Evolutionary conservation across 2,329 filamentous ascomycete genomes (phyloP).

Genomic region (Arthrobotrys iridis): DNA sequence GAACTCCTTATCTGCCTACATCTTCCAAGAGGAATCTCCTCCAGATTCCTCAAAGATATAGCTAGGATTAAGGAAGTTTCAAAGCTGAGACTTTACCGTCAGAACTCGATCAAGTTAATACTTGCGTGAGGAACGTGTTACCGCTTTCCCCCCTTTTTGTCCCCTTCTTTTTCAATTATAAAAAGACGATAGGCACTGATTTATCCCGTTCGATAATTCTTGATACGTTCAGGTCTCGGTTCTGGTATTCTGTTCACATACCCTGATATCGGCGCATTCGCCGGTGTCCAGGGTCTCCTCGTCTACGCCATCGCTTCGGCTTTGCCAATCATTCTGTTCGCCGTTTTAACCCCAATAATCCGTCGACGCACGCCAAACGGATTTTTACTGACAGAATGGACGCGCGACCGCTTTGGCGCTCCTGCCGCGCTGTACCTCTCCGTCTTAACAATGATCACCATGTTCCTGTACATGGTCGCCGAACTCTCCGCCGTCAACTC

Average conservation of each 20-base stretch:
- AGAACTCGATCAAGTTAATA: constrained; percentile 99
- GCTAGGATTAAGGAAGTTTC: constrained; percentile 54
- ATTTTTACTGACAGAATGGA: constrained; percentile 87
- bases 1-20: constrained; percentile 19
- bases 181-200: constrained; percentile 37
- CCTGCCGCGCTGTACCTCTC: constrained; percentile 77
- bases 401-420: constrained; percentile 78
- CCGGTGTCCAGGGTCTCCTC: constrained; percentile 80
- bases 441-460: constrained; percentile 78
- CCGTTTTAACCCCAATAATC: constrained; percentile 78
- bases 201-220: constrained; percentile 55
- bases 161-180: constrained; percentile 57
- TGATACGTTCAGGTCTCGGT: constrained; percentile 72
- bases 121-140: constrained; percentile 98
- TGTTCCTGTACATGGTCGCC: constrained; percentile 87
- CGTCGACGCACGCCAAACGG: constrained; percentile 81
- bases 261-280: constrained; percentile 80
- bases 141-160: constrained; percentile 72
- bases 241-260: constrained; percentile 86
- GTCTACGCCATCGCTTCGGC: constrained; percentile 79
- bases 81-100: constrained; percentile 96
- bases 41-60: neutral
- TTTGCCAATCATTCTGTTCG: constrained; percentile 78
- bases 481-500: constrained; percentile 84
- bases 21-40: neutral